These are phyloP conservation scores for Dothidotthia symphoricarpi DNA, from an alignment of 2,329 filamentous ascomycete genomes.

Conservation along the genomic window DNA sequence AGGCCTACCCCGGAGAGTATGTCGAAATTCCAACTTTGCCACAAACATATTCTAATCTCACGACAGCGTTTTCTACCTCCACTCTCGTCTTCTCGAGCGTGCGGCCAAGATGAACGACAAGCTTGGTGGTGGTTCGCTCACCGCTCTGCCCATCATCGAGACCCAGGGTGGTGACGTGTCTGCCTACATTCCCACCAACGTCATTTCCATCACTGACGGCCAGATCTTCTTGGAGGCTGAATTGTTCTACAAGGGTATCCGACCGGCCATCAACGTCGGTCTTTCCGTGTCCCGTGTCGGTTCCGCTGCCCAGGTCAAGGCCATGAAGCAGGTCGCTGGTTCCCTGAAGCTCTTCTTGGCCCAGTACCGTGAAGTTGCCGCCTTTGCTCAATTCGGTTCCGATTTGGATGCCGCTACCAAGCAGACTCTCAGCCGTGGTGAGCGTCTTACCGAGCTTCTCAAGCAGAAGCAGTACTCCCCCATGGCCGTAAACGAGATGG, in stretches of 20 bases:
- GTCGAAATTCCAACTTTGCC: background rate
- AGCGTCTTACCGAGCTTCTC: slow-evolving; percentile 96
- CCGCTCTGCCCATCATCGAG: slow-evolving; percentile 90
- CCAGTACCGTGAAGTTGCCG: slow-evolving; percentile 99
- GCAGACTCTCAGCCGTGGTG: slow-evolving; percentile 97
- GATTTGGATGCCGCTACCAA: slow-evolving; percentile 98
- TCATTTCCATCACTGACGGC: slow-evolving; percentile 99
- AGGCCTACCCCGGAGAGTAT: slow-evolving; percentile 91
- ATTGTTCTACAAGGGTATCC: slow-evolving; percentile 99
- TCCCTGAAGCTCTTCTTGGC: slow-evolving; percentile 99
- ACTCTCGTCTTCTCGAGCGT: slow-evolving; percentile 91
- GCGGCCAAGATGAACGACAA: slow-evolving; percentile 98
- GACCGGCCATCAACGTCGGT: slow-evolving; percentile 99
- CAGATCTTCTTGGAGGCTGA: slow-evolving; percentile 99
- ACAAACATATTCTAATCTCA: slow-evolving; percentile 1
- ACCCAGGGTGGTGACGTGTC: slow-evolving; percentile 99
- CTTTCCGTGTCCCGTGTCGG: slow-evolving; percentile 99
- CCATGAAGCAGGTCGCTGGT: slow-evolving; percentile 99
- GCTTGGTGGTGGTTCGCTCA: slow-evolving; percentile 92
- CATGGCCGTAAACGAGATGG: slow-evolving; percentile 99
- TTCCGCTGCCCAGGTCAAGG: slow-evolving; percentile 98
- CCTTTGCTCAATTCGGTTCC: slow-evolving; percentile 99
- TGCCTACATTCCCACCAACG: slow-evolving; percentile 99
- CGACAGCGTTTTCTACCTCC: slow-evolving; percentile 26
- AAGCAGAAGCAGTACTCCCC: slow-evolving; percentile 99